Percentiles rank a stretch among this genome's conserved stretches.
Evolutionary conservation across 75 land plant genomes (phyloP).

Genomic region (Picea sitchensis): DNA sequence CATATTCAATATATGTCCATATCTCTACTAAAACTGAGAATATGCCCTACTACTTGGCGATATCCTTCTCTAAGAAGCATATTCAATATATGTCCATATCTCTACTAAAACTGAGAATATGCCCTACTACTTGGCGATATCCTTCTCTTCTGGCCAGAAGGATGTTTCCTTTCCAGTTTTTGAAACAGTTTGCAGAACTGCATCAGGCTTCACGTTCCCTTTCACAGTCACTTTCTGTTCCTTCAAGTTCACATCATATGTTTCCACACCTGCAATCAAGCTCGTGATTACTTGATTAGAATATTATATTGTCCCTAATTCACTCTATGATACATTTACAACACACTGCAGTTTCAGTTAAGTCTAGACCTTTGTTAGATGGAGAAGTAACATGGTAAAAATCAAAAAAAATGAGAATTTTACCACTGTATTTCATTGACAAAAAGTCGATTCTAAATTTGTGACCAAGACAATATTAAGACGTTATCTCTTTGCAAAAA

Average conservation of each 20-base stretch:
- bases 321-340: neutral
- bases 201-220: slow-evolving; percentile 75
- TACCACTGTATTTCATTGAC: neutral
- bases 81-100: too few relatives aligned
- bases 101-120: too few relatives aligned
- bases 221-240: slow-evolving; percentile 83
- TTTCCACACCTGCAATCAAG: slow-evolving; percentile 62
- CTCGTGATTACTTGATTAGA: neutral
- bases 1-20: too few relatives aligned
- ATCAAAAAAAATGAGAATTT: neutral
- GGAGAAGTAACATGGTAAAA: neutral
- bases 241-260: slow-evolving; percentile 64
- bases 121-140: too few relatives aligned
- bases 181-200: slow-evolving; percentile 70
- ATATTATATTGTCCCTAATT: neutral
- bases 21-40: too few relatives aligned
- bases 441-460: neutral
- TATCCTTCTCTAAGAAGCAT: too few relatives aligned
- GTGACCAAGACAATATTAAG: neutral
- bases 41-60: too few relatives aligned
- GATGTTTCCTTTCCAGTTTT: slow-evolving; percentile 90
- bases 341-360: neutral
- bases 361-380: neutral
- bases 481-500: too few relatives aligned
- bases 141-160: slow-evolving; percentile 49